A percentile compares a stretch with the other conserved stretches of the same genome.
Conservation (phyloP, 2,329 filamentous ascomycete species). For the Stromatinia cepivora region DNA sequence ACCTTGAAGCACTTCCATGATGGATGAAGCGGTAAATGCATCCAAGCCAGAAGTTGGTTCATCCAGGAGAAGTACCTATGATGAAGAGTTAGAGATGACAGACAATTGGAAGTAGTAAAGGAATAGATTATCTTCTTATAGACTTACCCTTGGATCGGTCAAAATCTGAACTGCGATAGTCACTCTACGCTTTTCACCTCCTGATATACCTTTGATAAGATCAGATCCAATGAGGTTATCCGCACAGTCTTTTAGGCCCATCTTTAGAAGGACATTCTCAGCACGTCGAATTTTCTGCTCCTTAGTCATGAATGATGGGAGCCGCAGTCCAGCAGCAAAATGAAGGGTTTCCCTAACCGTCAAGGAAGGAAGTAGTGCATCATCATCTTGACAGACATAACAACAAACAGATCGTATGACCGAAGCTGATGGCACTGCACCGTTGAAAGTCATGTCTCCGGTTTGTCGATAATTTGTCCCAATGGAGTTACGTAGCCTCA, state of each 20-base stretch:
- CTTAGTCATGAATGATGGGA: slow-evolving; percentile 69
- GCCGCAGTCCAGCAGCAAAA: slow-evolving; percentile 69
- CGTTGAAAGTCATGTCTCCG: slow-evolving; percentile 70
- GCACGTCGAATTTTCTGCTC: slow-evolving; percentile 66
- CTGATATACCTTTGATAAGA: slow-evolving; percentile 74
- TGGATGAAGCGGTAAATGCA: slow-evolving; percentile 75
- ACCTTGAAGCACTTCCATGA: slow-evolving; percentile 70
- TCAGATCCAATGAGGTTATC: slow-evolving; percentile 73
- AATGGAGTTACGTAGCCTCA: slow-evolving; percentile 61
- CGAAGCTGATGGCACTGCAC: slow-evolving; percentile 63
- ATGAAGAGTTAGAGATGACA: neutral
- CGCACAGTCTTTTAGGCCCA: slow-evolving; percentile 77
- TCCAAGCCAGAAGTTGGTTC: slow-evolving; percentile 77
- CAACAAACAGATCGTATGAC: slow-evolving; percentile 73
- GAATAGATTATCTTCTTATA: slow-evolving; percentile 60
- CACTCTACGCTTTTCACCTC: slow-evolving; percentile 75
- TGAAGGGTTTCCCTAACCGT: slow-evolving; percentile 74
- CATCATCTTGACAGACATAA: slow-evolving; percentile 77
- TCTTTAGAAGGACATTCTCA: slow-evolving; percentile 70
- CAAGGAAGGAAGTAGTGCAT: slow-evolving; percentile 70
- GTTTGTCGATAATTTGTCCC: slow-evolving; percentile 61
- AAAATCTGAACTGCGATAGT: slow-evolving; percentile 77
- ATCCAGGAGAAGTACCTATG: slow-evolving; percentile 64
- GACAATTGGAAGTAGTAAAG: no score
- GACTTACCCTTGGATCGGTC: slow-evolving; percentile 69